phyloP scores from a whole-genome alignment of 2,329 filamentous ascomycete genomes.

The Nemania sp. region DNA sequence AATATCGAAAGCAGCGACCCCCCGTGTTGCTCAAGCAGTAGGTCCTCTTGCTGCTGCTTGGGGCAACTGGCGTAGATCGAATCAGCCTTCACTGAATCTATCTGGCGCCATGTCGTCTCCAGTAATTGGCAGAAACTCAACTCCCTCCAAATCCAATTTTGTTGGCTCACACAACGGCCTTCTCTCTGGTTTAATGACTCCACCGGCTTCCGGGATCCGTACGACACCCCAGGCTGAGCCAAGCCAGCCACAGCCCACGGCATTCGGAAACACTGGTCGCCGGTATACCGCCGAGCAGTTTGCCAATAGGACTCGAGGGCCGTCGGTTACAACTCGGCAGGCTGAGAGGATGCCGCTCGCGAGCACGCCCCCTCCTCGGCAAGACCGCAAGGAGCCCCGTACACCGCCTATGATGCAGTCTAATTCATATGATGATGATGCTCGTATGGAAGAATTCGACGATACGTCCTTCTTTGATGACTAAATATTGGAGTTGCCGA shows the following conservation, averaged over 20 bases:
- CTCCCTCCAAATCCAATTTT: conserved; percentile 70
- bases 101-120: conserved; percentile 54
- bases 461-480: conserved; percentile 71
- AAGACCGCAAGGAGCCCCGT: conserved; percentile 58
- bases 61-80: conserved; percentile 88
- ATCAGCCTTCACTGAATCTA: conserved; percentile 61
- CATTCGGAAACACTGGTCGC: conserved; percentile 70
- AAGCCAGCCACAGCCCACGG: conserved; percentile 65
- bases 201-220: conserved; percentile 81
- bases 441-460: conserved; percentile 69
- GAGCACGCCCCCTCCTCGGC: conserved; percentile 59
- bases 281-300: conserved; percentile 66
- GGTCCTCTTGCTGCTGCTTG: conserved; percentile 88
- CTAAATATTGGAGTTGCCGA: conserved; percentile 38
- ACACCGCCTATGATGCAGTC: conserved; percentile 73
- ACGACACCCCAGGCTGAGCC: conserved; percentile 64
- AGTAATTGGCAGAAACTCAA: conserved; percentile 58
- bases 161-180: conserved; percentile 67
- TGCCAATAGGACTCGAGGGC: conserved; percentile 53
- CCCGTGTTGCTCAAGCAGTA: conserved; percentile 85
- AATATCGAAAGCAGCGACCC: conserved; percentile 80
- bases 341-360: conserved; percentile 56
- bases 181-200: conserved; percentile 85
- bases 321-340: conserved; percentile 52
- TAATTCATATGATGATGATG: conserved; percentile 71